Conservation (phyloP, 192 early-diverging fungal genomes). For the Coemansia sp. region DNA sequence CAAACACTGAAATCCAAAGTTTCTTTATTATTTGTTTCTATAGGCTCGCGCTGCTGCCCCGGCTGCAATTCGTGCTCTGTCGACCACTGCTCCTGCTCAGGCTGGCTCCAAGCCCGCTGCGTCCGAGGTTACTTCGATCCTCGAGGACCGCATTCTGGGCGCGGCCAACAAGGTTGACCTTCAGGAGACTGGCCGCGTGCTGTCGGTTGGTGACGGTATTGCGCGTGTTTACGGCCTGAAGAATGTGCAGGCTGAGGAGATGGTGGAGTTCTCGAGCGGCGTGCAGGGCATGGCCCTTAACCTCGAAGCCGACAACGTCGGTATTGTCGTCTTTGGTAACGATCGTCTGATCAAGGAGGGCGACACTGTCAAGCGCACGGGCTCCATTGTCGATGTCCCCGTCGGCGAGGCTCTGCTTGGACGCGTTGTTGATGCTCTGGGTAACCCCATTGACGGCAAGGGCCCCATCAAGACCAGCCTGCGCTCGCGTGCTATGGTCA, state of each 20-base stretch:
- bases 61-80: conserved; percentile 51
- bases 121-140: conserved; percentile 95
- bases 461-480: conserved; percentile 85
- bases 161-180: conserved; percentile 81
- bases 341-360: conserved; percentile 99
- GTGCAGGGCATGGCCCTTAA: conserved; percentile 99
- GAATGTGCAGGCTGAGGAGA: conserved; percentile 99
- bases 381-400: conserved; percentile 97
- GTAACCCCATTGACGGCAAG: conserved; percentile 99
- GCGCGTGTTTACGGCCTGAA: conserved; percentile 98
- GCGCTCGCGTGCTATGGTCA: conserved; percentile 95
- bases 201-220: conserved; percentile 99
- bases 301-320: conserved; percentile 99
- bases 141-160: conserved; percentile 96
- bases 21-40: conserved; percentile 3
- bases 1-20: not conserved
- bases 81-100: conserved; percentile 39
- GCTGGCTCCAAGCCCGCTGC: conserved; percentile 66
- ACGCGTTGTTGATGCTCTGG: conserved; percentile 98
- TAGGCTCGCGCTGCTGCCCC: conserved; percentile 56
- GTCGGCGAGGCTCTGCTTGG: conserved; percentile 93
- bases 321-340: conserved; percentile 99
- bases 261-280: conserved; percentile 99
- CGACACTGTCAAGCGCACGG: conserved; percentile 98
- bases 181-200: conserved; percentile 96